These are phyloP conservation scores for Magnolia sinica DNA, from an alignment of 164 flowering plant genomes.

Conservation along the genomic window DNA sequence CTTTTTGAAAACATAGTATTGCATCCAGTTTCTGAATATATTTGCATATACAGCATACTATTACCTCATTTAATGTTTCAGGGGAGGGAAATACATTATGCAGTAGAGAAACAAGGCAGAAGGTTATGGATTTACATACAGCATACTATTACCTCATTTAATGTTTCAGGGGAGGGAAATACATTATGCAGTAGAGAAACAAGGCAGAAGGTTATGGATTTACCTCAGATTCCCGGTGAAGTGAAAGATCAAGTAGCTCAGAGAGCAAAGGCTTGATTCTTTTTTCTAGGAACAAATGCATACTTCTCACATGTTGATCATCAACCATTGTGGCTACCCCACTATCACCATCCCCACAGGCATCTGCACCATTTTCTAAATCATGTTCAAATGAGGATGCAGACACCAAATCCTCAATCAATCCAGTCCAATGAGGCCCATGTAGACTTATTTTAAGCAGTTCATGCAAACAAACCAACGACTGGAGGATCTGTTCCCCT, in stretches of 20 bases:
- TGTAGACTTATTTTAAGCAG: slow-evolving; percentile 32
- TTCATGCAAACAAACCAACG: slow-evolving; percentile 64
- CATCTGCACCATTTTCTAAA: slow-evolving; percentile 11
- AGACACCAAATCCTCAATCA: slow-evolving; percentile 53
- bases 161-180: no score
- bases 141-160: no score
- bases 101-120: no score
- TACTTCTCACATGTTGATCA: slow-evolving; percentile 33
- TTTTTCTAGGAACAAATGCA: slow-evolving; percentile 43
- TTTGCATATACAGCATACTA: not conserved
- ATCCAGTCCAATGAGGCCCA: slow-evolving; percentile 20
- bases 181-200: no score
- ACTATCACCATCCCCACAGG: slow-evolving; percentile 25
- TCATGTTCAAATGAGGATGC: slow-evolving; percentile 22
- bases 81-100: no score
- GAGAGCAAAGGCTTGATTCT: slow-evolving; percentile 51
- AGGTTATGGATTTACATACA: no score
- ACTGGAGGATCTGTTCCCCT: slow-evolving; percentile 45
- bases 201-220: not conserved
- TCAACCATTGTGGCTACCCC: slow-evolving; percentile 26
- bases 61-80: no score
- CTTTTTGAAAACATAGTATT: not conserved
- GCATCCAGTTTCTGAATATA: not conserved
- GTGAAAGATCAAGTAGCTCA: slow-evolving; percentile 50
- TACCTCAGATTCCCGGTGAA: slow-evolving; percentile 62